Evolutionary conservation across 805 yeast species (phyloP).

Genomic region (Ogataea haglerorum): DNA sequence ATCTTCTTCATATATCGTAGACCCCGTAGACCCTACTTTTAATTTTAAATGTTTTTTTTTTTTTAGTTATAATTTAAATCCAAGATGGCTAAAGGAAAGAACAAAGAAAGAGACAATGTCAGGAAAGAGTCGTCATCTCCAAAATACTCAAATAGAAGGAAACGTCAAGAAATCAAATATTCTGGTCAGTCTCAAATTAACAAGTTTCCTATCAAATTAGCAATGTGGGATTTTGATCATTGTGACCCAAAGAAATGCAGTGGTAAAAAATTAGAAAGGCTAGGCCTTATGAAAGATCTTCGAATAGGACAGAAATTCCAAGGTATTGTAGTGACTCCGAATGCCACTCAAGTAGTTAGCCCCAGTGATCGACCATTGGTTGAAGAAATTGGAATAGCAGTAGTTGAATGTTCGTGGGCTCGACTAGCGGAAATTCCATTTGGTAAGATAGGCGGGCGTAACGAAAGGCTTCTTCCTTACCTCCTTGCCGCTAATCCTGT

Average conservation of each 20-base stretch:
- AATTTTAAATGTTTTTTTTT: no score
- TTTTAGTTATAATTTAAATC: no score
- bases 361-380: constrained; percentile 81
- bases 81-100: constrained; percentile 51
- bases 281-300: constrained; percentile 75
- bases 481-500: constrained; percentile 96
- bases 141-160: constrained; percentile 50
- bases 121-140: constrained; percentile 38
- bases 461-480: constrained; percentile 86
- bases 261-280: constrained; percentile 87
- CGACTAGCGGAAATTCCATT: constrained; percentile 96
- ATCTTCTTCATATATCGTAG: no score
- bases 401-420: constrained; percentile 99
- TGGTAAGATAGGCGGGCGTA: constrained; percentile 82
- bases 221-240: constrained; percentile 99
- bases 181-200: constrained; percentile 13
- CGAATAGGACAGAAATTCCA: constrained; percentile 91
- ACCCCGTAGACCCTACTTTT: no score
- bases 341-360: constrained; percentile 85
- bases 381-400: constrained; percentile 86
- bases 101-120: constrained; percentile 41
- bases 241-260: constrained; percentile 98
- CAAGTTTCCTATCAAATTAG: constrained; percentile 77
- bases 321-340: constrained; percentile 90
- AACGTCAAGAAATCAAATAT: constrained; percentile 29